Percentiles rank a stretch among this genome's conserved stretches.
phyloP scores from a whole-genome alignment of 495 filamentous ascomycete genomes.

The Annulohypoxylon maeteangense region DNA sequence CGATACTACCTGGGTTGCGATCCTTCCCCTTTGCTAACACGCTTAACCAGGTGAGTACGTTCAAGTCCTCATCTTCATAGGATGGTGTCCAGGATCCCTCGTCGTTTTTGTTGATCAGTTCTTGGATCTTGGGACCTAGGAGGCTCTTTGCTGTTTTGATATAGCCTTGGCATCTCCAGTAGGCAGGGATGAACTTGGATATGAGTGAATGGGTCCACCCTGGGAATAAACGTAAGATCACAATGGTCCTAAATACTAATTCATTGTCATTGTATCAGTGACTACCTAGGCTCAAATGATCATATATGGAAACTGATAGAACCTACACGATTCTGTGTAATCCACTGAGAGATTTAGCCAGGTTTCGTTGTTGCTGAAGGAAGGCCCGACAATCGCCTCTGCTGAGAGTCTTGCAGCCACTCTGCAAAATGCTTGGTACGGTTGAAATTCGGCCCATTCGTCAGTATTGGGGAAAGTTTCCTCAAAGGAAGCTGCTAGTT shows the following conservation, averaged over 20 bases:
- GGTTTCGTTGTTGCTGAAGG: neutral
- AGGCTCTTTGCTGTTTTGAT: neutral
- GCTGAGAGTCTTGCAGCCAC: neutral
- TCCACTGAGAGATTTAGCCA: constrained; percentile 15
- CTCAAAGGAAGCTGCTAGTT: neutral
- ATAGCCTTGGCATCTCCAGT: neutral
- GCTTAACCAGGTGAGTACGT: constrained; percentile 13
- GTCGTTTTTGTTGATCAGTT: neutral
- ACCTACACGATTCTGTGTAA: constrained; percentile 20
- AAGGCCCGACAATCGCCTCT: neutral
- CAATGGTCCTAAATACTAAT: neutral
- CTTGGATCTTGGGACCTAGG: neutral
- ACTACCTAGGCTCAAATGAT: neutral
- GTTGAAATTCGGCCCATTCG: constrained; percentile 23
- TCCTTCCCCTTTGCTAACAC: constrained; percentile 10
- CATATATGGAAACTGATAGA: neutral
- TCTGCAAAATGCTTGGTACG: constrained; percentile 5
- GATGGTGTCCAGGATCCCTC: neutral
- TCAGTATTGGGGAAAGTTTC: constrained; percentile 9
- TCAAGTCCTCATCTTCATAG: neutral
- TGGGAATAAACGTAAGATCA: neutral
- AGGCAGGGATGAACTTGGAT: neutral
- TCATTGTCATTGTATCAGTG: neutral
- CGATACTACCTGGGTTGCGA: neutral
- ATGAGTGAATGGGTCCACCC: neutral